Conservation (phyloP, 2,329 filamentous ascomycete genomes). For the Helminthosporium solani region DNA sequence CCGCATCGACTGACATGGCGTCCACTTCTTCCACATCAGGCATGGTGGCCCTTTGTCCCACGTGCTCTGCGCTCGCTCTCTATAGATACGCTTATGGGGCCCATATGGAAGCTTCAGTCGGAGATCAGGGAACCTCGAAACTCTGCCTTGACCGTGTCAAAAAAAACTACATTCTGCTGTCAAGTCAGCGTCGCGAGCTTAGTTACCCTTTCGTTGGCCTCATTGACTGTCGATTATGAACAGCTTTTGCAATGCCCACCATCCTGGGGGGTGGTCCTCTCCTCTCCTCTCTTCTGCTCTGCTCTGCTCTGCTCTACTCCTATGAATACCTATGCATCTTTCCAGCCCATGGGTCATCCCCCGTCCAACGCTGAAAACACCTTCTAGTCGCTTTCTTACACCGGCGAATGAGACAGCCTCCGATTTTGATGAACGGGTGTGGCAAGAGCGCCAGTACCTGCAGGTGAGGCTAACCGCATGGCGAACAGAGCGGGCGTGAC, state of each 20-base stretch:
- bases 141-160: no score
- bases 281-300: no score
- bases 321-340: no score
- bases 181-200: no score
- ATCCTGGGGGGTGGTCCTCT: no score
- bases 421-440: neutral
- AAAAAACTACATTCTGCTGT: no score
- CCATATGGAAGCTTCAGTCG: slow-evolving; percentile 16
- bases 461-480: slow-evolving; percentile 28
- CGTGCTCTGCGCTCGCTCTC: slow-evolving; percentile 21
- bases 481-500: slow-evolving; percentile 4
- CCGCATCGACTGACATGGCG: slow-evolving; percentile 15
- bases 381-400: neutral
- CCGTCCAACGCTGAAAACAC: neutral
- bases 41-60: slow-evolving; percentile 23
- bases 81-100: slow-evolving; percentile 27
- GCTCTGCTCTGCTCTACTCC: no score
- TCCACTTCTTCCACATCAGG: slow-evolving; percentile 26
- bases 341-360: neutral
- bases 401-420: neutral
- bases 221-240: no score
- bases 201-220: no score
- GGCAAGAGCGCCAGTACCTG: slow-evolving; percentile 26
- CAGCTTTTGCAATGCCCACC: no score
- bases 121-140: slow-evolving; percentile 17